Evolutionary conservation across 2,329 filamentous ascomycete species (phyloP).

Genomic region (Tolypocladium amazonense): DNA sequence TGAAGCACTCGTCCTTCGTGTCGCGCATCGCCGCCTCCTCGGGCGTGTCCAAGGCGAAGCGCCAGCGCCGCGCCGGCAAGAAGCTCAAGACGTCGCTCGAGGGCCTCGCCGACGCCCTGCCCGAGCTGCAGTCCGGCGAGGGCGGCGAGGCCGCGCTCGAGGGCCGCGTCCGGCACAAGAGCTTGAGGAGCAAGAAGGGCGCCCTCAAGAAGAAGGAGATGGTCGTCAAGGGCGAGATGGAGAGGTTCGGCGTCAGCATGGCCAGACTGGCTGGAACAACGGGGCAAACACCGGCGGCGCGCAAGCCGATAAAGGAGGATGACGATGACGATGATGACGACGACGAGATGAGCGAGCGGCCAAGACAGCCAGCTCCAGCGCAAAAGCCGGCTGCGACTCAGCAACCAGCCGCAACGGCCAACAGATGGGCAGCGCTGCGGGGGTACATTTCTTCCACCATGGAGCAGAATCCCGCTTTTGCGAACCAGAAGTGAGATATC

Average conservation of each 20-base stretch:
- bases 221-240: slow-evolving; percentile 69
- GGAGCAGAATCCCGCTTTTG: slow-evolving; percentile 76
- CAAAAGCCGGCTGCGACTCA: slow-evolving; percentile 4
- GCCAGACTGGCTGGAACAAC: slow-evolving; percentile 52
- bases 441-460: slow-evolving; percentile 78
- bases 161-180: slow-evolving; percentile 62
- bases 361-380: slow-evolving; percentile 3
- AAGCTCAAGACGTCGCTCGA: slow-evolving; percentile 70
- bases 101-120: slow-evolving; percentile 70
- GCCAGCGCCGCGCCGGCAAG: slow-evolving; percentile 51
- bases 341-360: background rate
- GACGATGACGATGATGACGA: slow-evolving; percentile 8
- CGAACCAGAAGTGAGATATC: slow-evolving; percentile 11
- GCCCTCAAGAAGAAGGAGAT: slow-evolving; percentile 76
- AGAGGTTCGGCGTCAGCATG: slow-evolving; percentile 75
- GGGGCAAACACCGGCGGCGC: slow-evolving; percentile 7
- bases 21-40: slow-evolving; percentile 59
- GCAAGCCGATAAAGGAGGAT: slow-evolving; percentile 5
- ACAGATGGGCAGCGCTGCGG: slow-evolving; percentile 71
- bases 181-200: slow-evolving; percentile 63
- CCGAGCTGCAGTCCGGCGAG: slow-evolving; percentile 42
- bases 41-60: slow-evolving; percentile 11
- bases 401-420: slow-evolving; percentile 31
- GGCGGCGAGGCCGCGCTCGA: slow-evolving; percentile 31
- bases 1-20: slow-evolving; percentile 73